Evolutionary conservation across 2,329 filamentous ascomycete genomes (phyloP).

Genomic region (Xenoacremonium recifei): DNA sequence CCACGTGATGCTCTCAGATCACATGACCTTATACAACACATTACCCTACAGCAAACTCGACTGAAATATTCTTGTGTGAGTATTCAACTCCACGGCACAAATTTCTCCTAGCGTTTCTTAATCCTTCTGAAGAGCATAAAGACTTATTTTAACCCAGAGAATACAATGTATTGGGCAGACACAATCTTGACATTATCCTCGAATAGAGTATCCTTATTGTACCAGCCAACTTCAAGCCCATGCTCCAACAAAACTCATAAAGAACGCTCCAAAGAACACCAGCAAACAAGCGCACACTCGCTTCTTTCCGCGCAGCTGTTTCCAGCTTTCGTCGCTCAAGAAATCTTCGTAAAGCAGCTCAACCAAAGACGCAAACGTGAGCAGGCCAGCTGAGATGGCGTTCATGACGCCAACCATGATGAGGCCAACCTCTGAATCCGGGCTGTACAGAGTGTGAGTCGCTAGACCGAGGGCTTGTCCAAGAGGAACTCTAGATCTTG

Average conservation of each 20-base stretch:
- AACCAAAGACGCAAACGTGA: constrained; percentile 70
- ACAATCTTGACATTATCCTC: too few relatives aligned
- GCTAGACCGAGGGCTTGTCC: constrained; percentile 73
- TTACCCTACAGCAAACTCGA: too few relatives aligned
- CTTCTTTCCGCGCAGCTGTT: constrained; percentile 49
- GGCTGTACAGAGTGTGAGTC: constrained; percentile 69
- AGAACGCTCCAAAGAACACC: constrained; percentile 58
- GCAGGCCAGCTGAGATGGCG: constrained; percentile 68
- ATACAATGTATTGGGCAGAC: too few relatives aligned
- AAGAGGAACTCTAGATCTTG: constrained; percentile 57
- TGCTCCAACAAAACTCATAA: constrained; percentile 63
- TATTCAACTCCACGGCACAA: too few relatives aligned
- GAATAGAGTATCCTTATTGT: too few relatives aligned
- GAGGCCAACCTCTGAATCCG: constrained; percentile 62
- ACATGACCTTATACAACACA: too few relatives aligned
- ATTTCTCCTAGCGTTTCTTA: too few relatives aligned
- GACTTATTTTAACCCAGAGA: too few relatives aligned
- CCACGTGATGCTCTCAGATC: too few relatives aligned
- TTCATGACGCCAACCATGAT: constrained; percentile 74
- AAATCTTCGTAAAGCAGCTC: constrained; percentile 74
- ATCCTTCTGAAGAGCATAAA: too few relatives aligned
- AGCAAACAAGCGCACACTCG: constrained; percentile 55
- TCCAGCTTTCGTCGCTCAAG: constrained; percentile 62
- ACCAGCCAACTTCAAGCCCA: constrained; percentile 47
- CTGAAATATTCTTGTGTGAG: too few relatives aligned